Base-by-base conservation (phyloP, 1,284 basidiomycete genomes). In the Afroboletus lepidellus region DNA sequence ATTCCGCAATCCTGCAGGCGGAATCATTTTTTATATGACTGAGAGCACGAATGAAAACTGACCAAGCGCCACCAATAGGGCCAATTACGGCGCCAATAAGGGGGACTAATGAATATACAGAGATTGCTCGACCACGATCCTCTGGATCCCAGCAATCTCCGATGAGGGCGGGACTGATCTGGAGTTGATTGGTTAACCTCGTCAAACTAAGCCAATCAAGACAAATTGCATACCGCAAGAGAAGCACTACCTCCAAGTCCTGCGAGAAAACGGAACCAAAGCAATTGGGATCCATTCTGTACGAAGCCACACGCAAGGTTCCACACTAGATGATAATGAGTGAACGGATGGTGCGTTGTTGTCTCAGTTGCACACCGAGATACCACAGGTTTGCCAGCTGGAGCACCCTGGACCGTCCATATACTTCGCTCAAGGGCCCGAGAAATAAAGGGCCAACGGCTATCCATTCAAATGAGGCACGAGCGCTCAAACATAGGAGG, bases 61-160 rank as follows among this genome's bases (percentile, higher is more conserved):
- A 74, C 75, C 83, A 85, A n/a, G 80, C 80, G 5, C 83, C 83
- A 20, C 80, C 77, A 3, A 85, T 67, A 0, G 84, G 85, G 0
- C 85, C 86, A n/a, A 90, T 57, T 1, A 83, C 81, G 0, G 87
- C 86, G 0, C 85, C 77, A 2, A 77, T 66, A 4, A 78, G 44
- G 1, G 74, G 71, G 0, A 84, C 83, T 8, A 90, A 69, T 0
- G 87, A 84, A 65, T 88, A 90, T 1, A 87, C 72, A 0, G 84
- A 82, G 27, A 87, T 76, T 0, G 86, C 85, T 55, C 76, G 72
- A 0, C 88, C 88, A 57, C 87, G 75, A 59, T 90, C 76, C 52
- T 89, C 84, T 0, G 85, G 65, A 16, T 62, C 64, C 79, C 83
- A 92, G 38, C 86, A 74, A 65, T 92, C 91, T 2, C 81, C 78